Conservation (phyloP, 2,329 filamentous ascomycete species). For the Trichoderma endophyticum region DNA sequence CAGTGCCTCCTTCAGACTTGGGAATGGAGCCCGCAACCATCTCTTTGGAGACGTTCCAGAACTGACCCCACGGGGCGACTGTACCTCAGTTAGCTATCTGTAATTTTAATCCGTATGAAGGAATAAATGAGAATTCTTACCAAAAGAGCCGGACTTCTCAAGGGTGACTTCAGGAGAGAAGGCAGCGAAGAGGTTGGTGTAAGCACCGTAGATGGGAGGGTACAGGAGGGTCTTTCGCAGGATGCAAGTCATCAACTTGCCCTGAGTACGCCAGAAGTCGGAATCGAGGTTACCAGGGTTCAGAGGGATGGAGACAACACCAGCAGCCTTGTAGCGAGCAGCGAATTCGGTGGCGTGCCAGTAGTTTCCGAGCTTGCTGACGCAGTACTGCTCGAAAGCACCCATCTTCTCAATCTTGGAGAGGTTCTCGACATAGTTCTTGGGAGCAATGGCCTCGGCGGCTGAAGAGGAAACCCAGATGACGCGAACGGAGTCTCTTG, state of each 20-base stretch:
- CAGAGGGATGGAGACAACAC: slow-evolving; percentile 31
- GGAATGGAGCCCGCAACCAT: background rate
- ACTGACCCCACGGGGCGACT: slow-evolving; percentile 15
- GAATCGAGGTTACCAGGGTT: slow-evolving; percentile 42
- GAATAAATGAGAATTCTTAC: background rate
- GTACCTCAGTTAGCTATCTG: background rate
- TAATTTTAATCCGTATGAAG: too few species aligned
- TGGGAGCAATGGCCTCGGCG: background rate
- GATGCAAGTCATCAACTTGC: background rate
- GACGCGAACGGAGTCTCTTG: slow-evolving; percentile 30
- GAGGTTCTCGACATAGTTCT: slow-evolving; percentile 3
- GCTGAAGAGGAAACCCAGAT: slow-evolving; percentile 33
- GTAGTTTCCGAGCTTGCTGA: slow-evolving; percentile 34
- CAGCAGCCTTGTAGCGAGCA: slow-evolving; percentile 26
- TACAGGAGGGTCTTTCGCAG: slow-evolving; percentile 6
- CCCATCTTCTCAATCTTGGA: slow-evolving; percentile 19
- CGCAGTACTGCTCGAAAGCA: slow-evolving; percentile 22
- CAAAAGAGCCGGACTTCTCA: slow-evolving; percentile 1
- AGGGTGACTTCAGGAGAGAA: slow-evolving; percentile 11
- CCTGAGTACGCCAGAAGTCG: slow-evolving; percentile 34
- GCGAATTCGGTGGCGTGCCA: slow-evolving; percentile 33
- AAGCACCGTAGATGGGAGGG: slow-evolving; percentile 12
- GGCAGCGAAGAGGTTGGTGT: slow-evolving; percentile 16
- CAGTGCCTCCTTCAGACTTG: slow-evolving; percentile 3
- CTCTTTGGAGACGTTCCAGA: slow-evolving; percentile 1